Conservation (phyloP, 23 red algal species). For the Gracilariopsis chorda region DNA sequence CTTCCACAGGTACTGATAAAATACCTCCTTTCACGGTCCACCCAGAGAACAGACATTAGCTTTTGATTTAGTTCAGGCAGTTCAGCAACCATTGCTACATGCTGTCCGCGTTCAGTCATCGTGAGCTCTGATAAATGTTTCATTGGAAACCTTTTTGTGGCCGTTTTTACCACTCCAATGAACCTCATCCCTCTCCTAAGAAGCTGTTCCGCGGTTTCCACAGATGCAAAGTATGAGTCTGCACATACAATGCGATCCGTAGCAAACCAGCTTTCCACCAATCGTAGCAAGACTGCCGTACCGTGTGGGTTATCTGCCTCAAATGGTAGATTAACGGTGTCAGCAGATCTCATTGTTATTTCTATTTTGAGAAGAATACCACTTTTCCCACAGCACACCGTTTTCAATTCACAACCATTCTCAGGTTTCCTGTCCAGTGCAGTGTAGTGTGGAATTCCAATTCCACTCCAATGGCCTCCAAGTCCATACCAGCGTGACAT, state of each 20-base stretch:
- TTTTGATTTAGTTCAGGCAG: background rate
- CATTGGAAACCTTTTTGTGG: background rate
- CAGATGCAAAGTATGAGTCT: constrained; percentile 44
- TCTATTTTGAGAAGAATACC: no score
- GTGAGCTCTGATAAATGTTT: background rate
- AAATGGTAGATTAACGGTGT: no score
- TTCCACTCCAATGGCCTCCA: constrained; percentile 1
- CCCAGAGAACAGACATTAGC: constrained; percentile 21
- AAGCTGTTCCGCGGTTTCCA: background rate
- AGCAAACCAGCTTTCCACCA: constrained; percentile 9
- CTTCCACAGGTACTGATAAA: background rate
- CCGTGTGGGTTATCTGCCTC: constrained; percentile 23
- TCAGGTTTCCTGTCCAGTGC: background rate
- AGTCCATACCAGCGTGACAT: no score
- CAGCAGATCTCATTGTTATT: no score
- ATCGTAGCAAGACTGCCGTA: background rate
- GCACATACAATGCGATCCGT: constrained; percentile 16
- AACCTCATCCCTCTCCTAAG: background rate
- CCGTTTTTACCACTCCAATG: background rate
- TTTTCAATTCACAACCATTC: background rate
- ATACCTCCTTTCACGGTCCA: constrained; percentile 23
- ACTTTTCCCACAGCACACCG: background rate
- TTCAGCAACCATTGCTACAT: background rate
- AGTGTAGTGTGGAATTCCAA: background rate
- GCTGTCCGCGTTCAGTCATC: background rate